Evolutionary conservation across 768 basidiomycete genomes (phyloP), one percentile per base, ranked within the genome.

Genomic region (Boletus reticulatus): DNA sequence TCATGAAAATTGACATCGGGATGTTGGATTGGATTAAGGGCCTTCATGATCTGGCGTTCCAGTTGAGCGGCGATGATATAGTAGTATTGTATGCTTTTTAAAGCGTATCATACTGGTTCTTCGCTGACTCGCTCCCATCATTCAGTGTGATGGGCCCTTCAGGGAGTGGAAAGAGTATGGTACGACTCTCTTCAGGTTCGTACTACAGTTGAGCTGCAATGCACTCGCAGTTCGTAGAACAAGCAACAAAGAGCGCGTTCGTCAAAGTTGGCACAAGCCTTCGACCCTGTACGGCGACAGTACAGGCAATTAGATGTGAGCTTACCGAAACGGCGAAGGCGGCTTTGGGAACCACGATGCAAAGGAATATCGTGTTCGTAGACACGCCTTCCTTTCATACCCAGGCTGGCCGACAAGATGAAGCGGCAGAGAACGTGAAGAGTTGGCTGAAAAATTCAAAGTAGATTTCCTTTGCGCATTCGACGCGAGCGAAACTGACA

Each of bases 121-220:
- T 24, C n/a, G 16, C 47, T 64, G 19, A 64, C 47, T 38, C 17
- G 3, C 16, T 13, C 31, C 4, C 24, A 13, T 20, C 6, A 20
- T 43, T 9, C 22, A 67, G 65, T 36, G 17, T 62, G 11, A 48
- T 64, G 1, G 63, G 64, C 10, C 64, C 64, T 39, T 50, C 64
- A 0, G 61, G 58, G 12, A 32, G 50, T 4, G 64, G 64, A 42
- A 65, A 66, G 54, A 66, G 56, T 41, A n/a, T 4, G 47, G 64
- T 65, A 61, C 16, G 55, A 9, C 17, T 13, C 16, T 39, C 17
- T 4, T 13, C 17, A 27, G 8, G 27, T 57, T 32, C 6, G 9
- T 19, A 13, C 14, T 5, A 10, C 6, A 10, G 6, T 11, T 9
- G 16, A 34, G 3, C 42, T 10, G 43, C 19, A 43, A 50, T 10